A percentile compares a stretch with the other conserved stretches of the same genome.
Evolutionary conservation across 164 flowering plant species (phyloP).

Genomic region (Sextonia rubra): DNA sequence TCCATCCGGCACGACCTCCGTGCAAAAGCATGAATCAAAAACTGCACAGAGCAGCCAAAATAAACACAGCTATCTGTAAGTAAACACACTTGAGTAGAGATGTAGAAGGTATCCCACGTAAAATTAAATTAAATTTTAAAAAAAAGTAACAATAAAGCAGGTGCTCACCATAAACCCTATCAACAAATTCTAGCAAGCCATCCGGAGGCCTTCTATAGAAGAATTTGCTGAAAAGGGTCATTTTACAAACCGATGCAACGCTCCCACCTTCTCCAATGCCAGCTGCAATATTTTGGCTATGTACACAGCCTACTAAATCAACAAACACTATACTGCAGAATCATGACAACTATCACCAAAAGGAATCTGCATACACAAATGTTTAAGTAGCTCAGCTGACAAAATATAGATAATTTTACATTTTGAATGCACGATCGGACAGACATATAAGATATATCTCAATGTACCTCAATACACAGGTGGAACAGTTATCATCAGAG

Average conservation of each 20-base stretch:
- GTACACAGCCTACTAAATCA: neutral
- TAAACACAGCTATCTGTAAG: neutral
- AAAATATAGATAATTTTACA: too few relatives aligned
- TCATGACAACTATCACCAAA: neutral
- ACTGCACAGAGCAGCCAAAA: constrained; percentile 46
- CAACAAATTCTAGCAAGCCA: constrained; percentile 92
- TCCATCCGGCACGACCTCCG: constrained; percentile 82
- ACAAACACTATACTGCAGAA: neutral
- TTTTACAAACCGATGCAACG: constrained; percentile 7
- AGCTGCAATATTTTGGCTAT: neutral
- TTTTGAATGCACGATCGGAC: too few relatives aligned
- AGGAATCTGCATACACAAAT: neutral
- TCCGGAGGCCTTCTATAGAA: constrained; percentile 91
- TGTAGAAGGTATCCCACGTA: neutral
- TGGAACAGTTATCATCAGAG: too few relatives aligned
- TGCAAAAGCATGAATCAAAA: constrained; percentile 94
- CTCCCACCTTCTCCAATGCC: neutral
- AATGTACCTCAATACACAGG: too few relatives aligned
- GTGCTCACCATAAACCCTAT: constrained; percentile 77
- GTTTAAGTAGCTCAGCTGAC: neutral
- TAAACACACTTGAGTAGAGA: neutral
- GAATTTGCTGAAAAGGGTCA: constrained; percentile 89
- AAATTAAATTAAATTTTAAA: neutral
- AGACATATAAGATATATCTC: too few relatives aligned
- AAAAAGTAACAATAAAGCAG: neutral